phyloP scores from a whole-genome alignment of 2,329 filamentous ascomycete species.

The Pyricularia sp. region DNA sequence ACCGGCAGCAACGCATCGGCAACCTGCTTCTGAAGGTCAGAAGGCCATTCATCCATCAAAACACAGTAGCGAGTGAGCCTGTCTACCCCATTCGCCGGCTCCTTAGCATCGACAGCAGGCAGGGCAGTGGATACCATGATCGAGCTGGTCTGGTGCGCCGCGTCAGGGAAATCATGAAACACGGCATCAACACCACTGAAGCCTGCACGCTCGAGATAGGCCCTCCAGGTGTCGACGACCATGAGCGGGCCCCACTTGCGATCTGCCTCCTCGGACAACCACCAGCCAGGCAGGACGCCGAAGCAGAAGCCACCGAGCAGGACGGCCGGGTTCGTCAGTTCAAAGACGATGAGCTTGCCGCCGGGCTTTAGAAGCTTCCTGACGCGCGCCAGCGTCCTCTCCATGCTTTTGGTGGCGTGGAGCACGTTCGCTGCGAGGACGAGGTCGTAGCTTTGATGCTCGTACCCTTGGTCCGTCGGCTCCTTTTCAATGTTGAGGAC shows the following conservation, averaged over 20 bases:
- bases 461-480: slow-evolving; percentile 19
- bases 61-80: background rate
- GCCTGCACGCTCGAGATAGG: slow-evolving; percentile 8
- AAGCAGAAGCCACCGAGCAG: background rate
- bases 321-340: background rate
- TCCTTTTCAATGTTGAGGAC: slow-evolving; percentile 20
- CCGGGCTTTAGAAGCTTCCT: slow-evolving; percentile 22
- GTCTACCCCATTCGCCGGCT: background rate
- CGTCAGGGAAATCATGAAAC: slow-evolving; percentile 4
- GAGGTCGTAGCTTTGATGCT: slow-evolving; percentile 19
- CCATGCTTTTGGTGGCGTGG: slow-evolving; percentile 19
- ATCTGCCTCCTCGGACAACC: slow-evolving; percentile 17
- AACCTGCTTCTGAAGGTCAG: background rate
- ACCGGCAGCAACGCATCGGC: background rate
- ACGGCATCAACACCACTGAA: slow-evolving; percentile 3
- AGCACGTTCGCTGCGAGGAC: slow-evolving; percentile 25
- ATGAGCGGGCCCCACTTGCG: slow-evolving; percentile 9
- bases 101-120: slow-evolving; percentile 11
- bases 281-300: slow-evolving; percentile 13
- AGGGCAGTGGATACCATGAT: slow-evolving; percentile 10
- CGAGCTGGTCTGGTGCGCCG: slow-evolving; percentile 1
- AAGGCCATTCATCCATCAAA: background rate
- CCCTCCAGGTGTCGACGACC: slow-evolving; percentile 7
- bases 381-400: slow-evolving; percentile 18
- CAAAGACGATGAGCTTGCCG: slow-evolving; percentile 23